These are phyloP conservation scores for Torrubiella hemipterigena DNA, from an alignment of 2,329 filamentous ascomycete species.

Conservation along the genomic window DNA sequence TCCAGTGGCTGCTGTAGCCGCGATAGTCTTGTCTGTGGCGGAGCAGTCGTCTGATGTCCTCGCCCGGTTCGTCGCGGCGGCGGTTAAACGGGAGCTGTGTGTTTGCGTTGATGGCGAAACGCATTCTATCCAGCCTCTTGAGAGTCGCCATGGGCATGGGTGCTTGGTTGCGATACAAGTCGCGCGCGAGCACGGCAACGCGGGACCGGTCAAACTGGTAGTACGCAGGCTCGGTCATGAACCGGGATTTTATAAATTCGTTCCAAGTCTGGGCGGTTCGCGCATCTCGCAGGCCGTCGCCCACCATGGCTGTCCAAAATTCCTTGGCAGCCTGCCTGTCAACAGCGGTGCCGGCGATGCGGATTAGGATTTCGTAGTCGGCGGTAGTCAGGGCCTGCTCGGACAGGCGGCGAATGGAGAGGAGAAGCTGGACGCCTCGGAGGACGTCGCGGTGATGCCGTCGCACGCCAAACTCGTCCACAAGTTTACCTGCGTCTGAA, in stretches of 20 bases:
- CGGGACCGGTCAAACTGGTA: conserved; percentile 30
- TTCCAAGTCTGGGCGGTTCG: conserved; percentile 22
- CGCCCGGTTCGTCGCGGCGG: conserved; percentile 8
- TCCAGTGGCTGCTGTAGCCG: conserved; percentile 17
- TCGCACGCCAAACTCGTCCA: conserved; percentile 35
- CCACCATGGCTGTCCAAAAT: conserved; percentile 22
- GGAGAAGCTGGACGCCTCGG: conserved; percentile 19
- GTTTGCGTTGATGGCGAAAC: conserved; percentile 16
- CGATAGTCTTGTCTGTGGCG: conserved; percentile 13
- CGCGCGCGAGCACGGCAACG: conserved; percentile 26
- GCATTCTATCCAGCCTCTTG: conserved; percentile 16
- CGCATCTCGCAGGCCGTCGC: conserved; percentile 13
- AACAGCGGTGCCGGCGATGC: conserved; percentile 33
- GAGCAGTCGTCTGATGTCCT: conserved; percentile 15
- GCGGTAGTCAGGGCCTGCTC: conserved; percentile 17
- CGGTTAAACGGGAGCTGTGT: conserved; percentile 18
- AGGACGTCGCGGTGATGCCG: conserved; percentile 25
- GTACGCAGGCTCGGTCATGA: conserved; percentile 32
- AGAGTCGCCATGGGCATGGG: conserved; percentile 9
- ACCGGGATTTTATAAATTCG: conserved; percentile 37
- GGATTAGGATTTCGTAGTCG: conserved; percentile 33
- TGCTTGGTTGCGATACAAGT: conserved; percentile 17
- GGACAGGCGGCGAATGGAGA: conserved; percentile 17
- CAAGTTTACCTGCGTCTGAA: conserved; percentile 20
- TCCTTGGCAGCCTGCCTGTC: conserved; percentile 20